Percentiles rank a stretch among this genome's conserved stretches.
Evolutionary conservation across 2,329 filamentous ascomycete species (phyloP).

Genomic region (Helicocarpus griseus): DNA sequence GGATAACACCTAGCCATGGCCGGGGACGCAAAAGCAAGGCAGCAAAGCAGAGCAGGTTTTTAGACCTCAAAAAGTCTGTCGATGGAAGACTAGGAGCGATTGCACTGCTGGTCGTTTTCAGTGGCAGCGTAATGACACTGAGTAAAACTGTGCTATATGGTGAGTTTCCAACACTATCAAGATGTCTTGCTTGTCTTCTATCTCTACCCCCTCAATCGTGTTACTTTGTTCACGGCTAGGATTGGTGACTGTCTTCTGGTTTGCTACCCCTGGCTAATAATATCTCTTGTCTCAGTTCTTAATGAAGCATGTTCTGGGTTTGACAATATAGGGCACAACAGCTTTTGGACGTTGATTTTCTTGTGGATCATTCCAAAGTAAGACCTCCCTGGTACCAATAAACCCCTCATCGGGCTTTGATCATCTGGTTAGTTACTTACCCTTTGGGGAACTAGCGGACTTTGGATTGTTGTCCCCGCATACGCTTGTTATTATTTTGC

Average conservation of each 20-base stretch:
- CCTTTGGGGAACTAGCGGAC: constrained; percentile 35
- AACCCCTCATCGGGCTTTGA: neutral
- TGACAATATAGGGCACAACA: constrained; percentile 54
- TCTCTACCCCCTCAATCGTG: neutral
- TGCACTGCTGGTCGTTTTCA: constrained; percentile 51
- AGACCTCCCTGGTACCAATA: constrained; percentile 20
- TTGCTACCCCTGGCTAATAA: constrained; percentile 3
- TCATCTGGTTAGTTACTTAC: constrained; percentile 11
- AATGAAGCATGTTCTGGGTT: constrained; percentile 54
- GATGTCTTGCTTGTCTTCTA: neutral
- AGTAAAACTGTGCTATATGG: constrained; percentile 61
- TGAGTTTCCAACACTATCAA: constrained; percentile 27
- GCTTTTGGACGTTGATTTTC: constrained; percentile 41
- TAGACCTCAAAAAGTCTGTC: constrained; percentile 36
- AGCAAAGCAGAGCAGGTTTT: constrained; percentile 3
- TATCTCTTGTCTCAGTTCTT: constrained; percentile 35
- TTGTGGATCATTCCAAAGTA: constrained; percentile 61
- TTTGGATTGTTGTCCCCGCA: constrained; percentile 54
- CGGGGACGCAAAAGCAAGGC: constrained; percentile 14
- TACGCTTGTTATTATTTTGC: constrained; percentile 55
- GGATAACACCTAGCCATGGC: constrained; percentile 16
- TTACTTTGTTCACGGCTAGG: neutral
- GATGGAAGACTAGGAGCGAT: constrained; percentile 43
- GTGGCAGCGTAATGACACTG: constrained; percentile 52
- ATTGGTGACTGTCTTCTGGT: neutral